Percentiles rank a stretch among this genome's conserved stretches.
These are phyloP conservation scores for Volvox reticuliferus DNA, from an alignment of 139 green algal species.

Conservation along the genomic window DNA sequence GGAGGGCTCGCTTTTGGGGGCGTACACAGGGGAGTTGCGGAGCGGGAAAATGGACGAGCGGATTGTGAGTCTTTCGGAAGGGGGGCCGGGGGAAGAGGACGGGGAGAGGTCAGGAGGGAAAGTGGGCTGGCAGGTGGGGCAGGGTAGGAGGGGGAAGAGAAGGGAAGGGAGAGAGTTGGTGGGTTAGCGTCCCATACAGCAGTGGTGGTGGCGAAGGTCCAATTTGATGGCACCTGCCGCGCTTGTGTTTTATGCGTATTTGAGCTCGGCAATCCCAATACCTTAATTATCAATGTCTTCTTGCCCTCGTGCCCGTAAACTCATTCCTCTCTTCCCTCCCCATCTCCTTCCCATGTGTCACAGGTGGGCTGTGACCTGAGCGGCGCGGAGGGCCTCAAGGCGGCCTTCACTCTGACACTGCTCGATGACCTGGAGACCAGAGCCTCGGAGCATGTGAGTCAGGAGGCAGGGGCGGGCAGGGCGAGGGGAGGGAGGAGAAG, in stretches of 20 bases:
- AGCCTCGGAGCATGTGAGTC: background rate
- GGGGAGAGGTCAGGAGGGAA: too few species aligned
- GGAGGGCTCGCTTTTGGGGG: conserved; percentile 26
- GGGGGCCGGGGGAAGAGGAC: too few species aligned
- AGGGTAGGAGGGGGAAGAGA: too few species aligned
- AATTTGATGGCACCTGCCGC: too few species aligned
- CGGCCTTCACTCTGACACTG: conserved; percentile 8
- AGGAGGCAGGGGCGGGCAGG: background rate
- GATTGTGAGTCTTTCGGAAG: background rate
- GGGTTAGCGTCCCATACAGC: background rate
- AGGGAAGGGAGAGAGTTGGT: too few species aligned
- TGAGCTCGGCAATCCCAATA: background rate
- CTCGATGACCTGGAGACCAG: background rate
- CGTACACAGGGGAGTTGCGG: conserved; percentile 5
- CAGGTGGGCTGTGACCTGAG: conserved; percentile 36
- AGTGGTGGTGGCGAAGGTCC: background rate
- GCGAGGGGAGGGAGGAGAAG: background rate
- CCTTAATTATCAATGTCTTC: background rate
- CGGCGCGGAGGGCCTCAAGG: conserved; percentile 32
- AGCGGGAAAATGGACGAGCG: conserved; percentile 25
- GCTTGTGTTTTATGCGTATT: too few species aligned
- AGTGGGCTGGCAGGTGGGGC: too few species aligned
- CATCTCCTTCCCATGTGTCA: background rate
- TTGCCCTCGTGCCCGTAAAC: background rate
- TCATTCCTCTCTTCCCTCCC: background rate